These are phyloP conservation scores for Ceratopteris richardii DNA, from an alignment of 75 land plant species.

Conservation along the genomic window DNA sequence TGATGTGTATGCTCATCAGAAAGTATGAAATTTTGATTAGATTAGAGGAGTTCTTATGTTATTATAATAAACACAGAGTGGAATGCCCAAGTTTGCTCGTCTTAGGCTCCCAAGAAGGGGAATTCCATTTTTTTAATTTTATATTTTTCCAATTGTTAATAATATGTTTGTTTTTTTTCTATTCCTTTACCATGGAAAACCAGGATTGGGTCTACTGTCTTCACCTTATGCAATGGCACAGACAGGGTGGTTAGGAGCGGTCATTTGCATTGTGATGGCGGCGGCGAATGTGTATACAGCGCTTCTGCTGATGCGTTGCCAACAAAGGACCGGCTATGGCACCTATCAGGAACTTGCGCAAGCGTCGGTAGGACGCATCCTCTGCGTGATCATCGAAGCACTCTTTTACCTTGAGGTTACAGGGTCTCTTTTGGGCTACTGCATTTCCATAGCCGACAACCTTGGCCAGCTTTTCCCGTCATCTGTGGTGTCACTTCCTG, in stretches of 20 bases:
- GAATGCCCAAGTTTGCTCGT: no score
- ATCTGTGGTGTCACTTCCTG: background rate
- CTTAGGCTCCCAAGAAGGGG: no score
- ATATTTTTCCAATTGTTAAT: no score
- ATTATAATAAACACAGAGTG: no score
- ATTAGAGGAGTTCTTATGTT: no score
- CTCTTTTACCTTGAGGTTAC: constrained; percentile 4
- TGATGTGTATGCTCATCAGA: no score
- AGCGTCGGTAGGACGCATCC: background rate
- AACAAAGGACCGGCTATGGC: background rate
- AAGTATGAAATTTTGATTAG: no score
- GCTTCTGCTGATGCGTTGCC: background rate
- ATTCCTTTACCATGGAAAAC: no score
- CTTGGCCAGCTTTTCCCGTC: background rate
- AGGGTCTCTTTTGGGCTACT: constrained; percentile 1
- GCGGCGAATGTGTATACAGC: constrained; percentile 1
- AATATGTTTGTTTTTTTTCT: no score
- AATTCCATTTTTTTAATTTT: no score
- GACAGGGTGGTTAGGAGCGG: constrained; percentile 55
- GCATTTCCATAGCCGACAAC: constrained; percentile 6
- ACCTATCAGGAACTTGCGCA: constrained; percentile 6
- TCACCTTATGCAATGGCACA: constrained; percentile 68
- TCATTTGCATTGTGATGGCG: background rate
- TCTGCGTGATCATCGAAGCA: background rate
- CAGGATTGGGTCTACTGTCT: constrained; percentile 75